Percentiles rank a stretch among this genome's conserved stretches.
These are phyloP conservation scores for Combretum micranthum DNA, from an alignment of 345 rosid genomes.

Conservation along the genomic window DNA sequence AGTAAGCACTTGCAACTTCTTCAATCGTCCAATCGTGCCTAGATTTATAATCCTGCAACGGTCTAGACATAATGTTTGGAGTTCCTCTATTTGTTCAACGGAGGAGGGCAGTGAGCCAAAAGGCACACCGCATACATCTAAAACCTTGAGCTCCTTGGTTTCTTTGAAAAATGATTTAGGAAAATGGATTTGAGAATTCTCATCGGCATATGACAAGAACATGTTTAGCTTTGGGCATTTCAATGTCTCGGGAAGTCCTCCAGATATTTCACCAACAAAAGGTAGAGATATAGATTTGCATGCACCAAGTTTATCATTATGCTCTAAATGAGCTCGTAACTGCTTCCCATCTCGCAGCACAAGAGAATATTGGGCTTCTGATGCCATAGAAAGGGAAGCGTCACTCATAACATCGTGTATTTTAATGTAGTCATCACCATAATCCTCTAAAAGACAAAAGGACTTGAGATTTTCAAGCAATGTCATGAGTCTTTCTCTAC, in stretches of 20 bases:
- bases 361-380: too few relatives aligned
- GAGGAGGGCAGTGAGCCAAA: slow-evolving; percentile 5
- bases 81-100: neutral
- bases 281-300: slow-evolving; percentile 8
- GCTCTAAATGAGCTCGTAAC: too few relatives aligned
- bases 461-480: too few relatives aligned
- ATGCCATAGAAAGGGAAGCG: too few relatives aligned
- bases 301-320: too few relatives aligned
- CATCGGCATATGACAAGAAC: neutral
- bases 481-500: too few relatives aligned
- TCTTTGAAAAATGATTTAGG: slow-evolving; percentile 7
- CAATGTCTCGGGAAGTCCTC: slow-evolving; percentile 5
- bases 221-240: slow-evolving; percentile 12
- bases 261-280: neutral
- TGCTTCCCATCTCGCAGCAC: too few relatives aligned
- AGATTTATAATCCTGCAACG: slow-evolving; percentile 6
- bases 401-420: too few relatives aligned
- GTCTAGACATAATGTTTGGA: slow-evolving; percentile 9
- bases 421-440: too few relatives aligned
- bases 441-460: too few relatives aligned
- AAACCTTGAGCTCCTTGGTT: slow-evolving; percentile 13
- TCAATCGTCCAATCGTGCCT: neutral
- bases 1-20: slow-evolving; percentile 6
- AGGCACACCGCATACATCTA: neutral
- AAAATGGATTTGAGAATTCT: neutral